Percentiles rank a stretch among this genome's conserved stretches.
Conservation (phyloP, 2,329 filamentous ascomycete genomes). For the Neonectria magnoliae region DNA sequence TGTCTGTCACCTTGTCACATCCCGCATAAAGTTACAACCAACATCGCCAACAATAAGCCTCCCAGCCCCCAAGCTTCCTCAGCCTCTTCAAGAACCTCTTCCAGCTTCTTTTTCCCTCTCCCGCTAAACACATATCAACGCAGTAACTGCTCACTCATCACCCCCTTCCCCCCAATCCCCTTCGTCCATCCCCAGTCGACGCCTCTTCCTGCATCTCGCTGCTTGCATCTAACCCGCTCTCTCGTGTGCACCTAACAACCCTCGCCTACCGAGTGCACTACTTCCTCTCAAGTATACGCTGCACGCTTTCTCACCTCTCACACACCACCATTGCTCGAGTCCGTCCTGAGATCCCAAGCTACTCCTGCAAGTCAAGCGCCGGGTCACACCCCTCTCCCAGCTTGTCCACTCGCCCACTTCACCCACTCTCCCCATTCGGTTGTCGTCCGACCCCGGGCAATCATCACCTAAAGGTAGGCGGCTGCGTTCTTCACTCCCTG, state of each 20-base stretch:
- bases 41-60: constrained; percentile 31
- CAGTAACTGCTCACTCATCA: constrained; percentile 4
- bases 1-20: constrained; percentile 15
- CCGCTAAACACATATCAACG: constrained; percentile 12
- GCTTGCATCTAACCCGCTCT: constrained; percentile 12
- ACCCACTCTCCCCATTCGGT: constrained; percentile 40
- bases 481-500: constrained; percentile 35
- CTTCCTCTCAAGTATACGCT: not conserved
- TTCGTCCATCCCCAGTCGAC: constrained; percentile 8
- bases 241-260: constrained; percentile 14
- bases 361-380: constrained; percentile 47
- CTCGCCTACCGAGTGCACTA: constrained; percentile 28
- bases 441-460: constrained; percentile 38
- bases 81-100: constrained; percentile 17
- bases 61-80: constrained; percentile 28
- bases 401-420: constrained; percentile 38
- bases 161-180: constrained; percentile 14
- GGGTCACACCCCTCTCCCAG: constrained; percentile 45
- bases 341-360: constrained; percentile 38
- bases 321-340: constrained; percentile 22
- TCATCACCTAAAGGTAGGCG: constrained; percentile 41
- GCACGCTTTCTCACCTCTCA: constrained; percentile 26
- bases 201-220: constrained; percentile 27
- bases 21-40: constrained; percentile 21
- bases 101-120: constrained; percentile 6